Conservation (phyloP, 176 grass and related monocot species). For the Thalia dealbata region DNA sequence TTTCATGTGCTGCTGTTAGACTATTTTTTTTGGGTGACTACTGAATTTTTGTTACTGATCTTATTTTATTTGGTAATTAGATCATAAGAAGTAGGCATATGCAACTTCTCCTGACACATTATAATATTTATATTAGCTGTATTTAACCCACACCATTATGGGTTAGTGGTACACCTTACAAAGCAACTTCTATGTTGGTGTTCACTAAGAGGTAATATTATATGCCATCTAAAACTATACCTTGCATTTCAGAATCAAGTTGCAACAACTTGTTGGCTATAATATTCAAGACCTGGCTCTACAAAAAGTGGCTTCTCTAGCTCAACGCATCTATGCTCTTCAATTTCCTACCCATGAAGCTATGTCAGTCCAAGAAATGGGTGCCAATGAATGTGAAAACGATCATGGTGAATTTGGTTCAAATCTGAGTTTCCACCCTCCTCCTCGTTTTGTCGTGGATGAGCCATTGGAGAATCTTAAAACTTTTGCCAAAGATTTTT, state of each 20-base stretch:
- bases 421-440: conserved; percentile 65
- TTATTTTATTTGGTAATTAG: too few species aligned
- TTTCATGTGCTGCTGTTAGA: not conserved
- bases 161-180: not conserved
- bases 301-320: conserved; percentile 46
- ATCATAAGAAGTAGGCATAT: too few species aligned
- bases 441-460: conserved; percentile 72
- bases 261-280: conserved; percentile 69
- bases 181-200: not conserved
- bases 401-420: conserved; percentile 64
- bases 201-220: not conserved
- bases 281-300: conserved; percentile 35
- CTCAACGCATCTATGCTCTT: conserved; percentile 52
- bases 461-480: conserved; percentile 32
- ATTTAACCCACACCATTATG: not conserved
- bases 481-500: conserved; percentile 26
- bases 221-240: not conserved
- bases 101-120: too few species aligned
- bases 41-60: too few species aligned
- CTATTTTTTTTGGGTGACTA: not conserved
- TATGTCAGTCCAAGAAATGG: conserved; percentile 22
- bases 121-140: not conserved
- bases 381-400: conserved; percentile 22
- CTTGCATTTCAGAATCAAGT: conserved; percentile 41
- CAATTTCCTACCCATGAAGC: conserved; percentile 23